These are phyloP conservation scores for Mortierella antarctica DNA, from an alignment of 192 early-diverging fungal species.

Conservation along the genomic window DNA sequence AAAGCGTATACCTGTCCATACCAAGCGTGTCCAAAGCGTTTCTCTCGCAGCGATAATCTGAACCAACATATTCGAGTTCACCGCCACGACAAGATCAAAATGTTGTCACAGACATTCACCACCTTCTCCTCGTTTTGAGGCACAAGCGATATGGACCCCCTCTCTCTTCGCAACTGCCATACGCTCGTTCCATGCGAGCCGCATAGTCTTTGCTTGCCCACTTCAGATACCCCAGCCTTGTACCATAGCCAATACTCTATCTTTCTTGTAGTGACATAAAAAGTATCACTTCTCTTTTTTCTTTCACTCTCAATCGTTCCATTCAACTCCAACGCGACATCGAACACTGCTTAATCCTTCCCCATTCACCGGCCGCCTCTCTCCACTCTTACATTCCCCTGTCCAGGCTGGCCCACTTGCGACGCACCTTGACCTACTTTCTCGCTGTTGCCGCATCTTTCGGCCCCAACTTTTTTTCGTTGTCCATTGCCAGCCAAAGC, in stretches of 20 bases:
- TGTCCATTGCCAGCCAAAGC: not conserved
- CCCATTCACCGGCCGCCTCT: not conserved
- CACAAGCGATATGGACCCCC: not conserved
- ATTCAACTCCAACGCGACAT: not conserved
- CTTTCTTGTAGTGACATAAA: not conserved
- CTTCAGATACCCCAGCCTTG: not conserved
- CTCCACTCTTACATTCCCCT: constrained; percentile 8
- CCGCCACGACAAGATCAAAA: constrained; percentile 60
- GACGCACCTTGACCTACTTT: constrained; percentile 7
- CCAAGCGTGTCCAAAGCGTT: constrained; percentile 59
- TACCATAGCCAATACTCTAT: not conserved
- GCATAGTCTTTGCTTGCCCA: not conserved
- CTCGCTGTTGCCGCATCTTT: not conserved
- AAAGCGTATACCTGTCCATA: constrained; percentile 63
- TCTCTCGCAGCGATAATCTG: constrained; percentile 67
- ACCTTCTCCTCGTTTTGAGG: constrained; percentile 7
- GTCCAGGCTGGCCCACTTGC: constrained; percentile 19
- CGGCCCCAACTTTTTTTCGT: not conserved
- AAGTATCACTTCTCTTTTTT: not conserved
- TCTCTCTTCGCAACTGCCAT: not conserved
- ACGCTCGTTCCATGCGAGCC: not conserved
- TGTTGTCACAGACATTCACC: constrained; percentile 15
- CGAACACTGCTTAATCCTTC: not conserved
- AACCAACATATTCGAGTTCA: constrained; percentile 68
- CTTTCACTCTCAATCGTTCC: not conserved